These are phyloP conservation scores for Lachancea waltii DNA, from an alignment of 805 yeast genomes.

Conservation along the genomic window DNA sequence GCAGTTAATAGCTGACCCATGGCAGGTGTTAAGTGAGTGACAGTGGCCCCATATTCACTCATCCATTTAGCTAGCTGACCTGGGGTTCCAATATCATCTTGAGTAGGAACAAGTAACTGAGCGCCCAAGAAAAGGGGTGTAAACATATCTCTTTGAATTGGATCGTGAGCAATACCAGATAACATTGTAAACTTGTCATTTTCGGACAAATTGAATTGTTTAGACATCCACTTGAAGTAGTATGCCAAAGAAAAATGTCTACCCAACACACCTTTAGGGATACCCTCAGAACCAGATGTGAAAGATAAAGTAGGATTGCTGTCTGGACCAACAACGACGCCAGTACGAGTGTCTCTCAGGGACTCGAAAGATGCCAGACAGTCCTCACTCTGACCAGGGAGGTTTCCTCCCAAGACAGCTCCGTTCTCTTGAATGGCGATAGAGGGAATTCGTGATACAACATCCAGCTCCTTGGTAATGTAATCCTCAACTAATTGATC, in stretches of 20 bases:
- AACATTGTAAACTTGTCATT: conserved; percentile 93
- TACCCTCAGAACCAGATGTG: conserved; percentile 97
- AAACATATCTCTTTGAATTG: conserved; percentile 98
- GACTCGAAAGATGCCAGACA: conserved; percentile 42
- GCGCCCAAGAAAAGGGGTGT: conserved; percentile 97
- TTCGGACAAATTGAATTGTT: conserved; percentile 68
- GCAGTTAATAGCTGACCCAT: conserved; percentile 98
- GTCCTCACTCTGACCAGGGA: conserved; percentile 36
- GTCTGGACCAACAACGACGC: conserved; percentile 94
- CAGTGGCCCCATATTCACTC: conserved; percentile 84
- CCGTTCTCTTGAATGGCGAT: conserved; percentile 77
- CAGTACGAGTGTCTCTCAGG: conserved; percentile 57
- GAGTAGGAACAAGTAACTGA: conserved; percentile 83
- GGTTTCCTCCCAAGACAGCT: conserved; percentile 51
- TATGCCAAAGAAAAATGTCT: conserved; percentile 95
- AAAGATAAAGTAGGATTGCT: conserved; percentile 94
- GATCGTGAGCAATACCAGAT: conserved; percentile 98
- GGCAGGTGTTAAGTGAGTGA: conserved; percentile 97
- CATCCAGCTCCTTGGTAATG: conserved; percentile 63
- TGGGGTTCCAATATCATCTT: conserved; percentile 98
- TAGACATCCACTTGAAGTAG: conserved; percentile 98
- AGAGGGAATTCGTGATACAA: conserved; percentile 68
- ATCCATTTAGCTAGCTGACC: conserved; percentile 98
- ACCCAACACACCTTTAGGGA: conserved; percentile 97
- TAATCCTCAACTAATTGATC: conserved; percentile 74